Evolutionary conservation across 177 flowering plant species (phyloP), one percentile per base, ranked within the genome.

Genomic region (Vitis hybrid): DNA sequence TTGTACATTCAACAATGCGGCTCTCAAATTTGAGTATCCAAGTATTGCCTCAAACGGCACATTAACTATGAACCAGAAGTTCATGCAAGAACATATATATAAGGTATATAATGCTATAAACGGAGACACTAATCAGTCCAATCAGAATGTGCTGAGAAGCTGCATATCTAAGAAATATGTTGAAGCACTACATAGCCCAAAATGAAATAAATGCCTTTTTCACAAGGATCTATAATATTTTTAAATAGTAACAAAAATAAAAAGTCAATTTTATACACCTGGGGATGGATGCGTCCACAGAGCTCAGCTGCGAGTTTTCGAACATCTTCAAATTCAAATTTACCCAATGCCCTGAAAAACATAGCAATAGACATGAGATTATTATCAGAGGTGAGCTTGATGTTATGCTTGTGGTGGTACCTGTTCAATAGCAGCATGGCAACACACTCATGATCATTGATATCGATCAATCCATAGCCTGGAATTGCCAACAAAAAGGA

Each of bases 221-320:
- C 9, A 41, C 8, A 41, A 41, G 46, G 46, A 5, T 41, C 1
- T 41, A 41, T 41, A 5, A 5, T 41, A 41, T 41, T 58, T 27
- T 21, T 24, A 58, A 21, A 17, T 12, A 17, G n/a, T 24, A 60
- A 50, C 7, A 50, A 14, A 2, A 53, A 66, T 21, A 17, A 9
- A 27, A 59, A 57, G 61, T 18, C 14, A 12, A 2, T 41, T 59
- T 13, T 27, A 62, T 20, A 46, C 84, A 91, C 98, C 68, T 83
- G 77, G 18, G 94, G 98, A 80, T 87, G 94, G 72, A 93, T 79
- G 65, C 93, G 91, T 27, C 98, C 98, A 83, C 89, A 91, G 2
- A 93, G 86, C 80, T 93, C 97, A 72, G 97, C 97, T 66, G 98
- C 91, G 76, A 93, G 91, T 75, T 91, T 93, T 65, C 92, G 78